Evolutionary conservation across 306 rosid genomes (phyloP).

Genomic region (Urtica urens): DNA sequence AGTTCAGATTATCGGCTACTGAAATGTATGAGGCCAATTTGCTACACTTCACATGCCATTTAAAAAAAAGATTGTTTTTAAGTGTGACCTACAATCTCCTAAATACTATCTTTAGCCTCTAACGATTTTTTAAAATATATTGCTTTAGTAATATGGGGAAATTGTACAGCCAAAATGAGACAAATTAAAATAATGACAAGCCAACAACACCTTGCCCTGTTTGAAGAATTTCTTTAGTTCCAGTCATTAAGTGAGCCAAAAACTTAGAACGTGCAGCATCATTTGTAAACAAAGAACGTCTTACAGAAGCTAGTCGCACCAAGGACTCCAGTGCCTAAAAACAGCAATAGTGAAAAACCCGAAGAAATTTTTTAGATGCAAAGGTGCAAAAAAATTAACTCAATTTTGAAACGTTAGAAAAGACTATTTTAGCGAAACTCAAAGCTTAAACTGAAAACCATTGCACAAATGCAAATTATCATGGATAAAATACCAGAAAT

Average conservation of each 20-base stretch:
- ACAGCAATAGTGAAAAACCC: constrained; percentile 33
- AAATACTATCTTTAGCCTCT: no score
- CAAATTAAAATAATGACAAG: constrained; percentile 23
- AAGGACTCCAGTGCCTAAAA: constrained; percentile 98
- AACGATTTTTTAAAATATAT: no score
- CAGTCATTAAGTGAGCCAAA: constrained; percentile 98
- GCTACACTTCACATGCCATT: no score
- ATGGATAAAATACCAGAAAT: no score
- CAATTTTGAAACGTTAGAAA: constrained; percentile 11
- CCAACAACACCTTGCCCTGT: constrained; percentile 88
- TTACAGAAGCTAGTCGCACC: constrained; percentile 97
- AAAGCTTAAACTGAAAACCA: no score
- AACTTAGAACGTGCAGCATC: constrained; percentile 96
- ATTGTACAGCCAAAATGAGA: constrained; percentile 9
- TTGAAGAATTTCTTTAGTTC: constrained; percentile 98
- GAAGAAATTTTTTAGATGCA: constrained; percentile 21
- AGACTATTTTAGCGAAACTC: no score
- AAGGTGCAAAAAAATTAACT: constrained; percentile 16
- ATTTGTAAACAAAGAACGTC: constrained; percentile 95
- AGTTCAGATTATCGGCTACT: no score
- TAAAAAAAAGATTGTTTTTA: no score
- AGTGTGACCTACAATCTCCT: no score
- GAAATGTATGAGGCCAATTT: no score
- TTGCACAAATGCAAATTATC: no score
- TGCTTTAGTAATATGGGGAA: no score